These are phyloP conservation scores for Ensete glaucum DNA, from an alignment of 176 grass and related monocot species.

Conservation along the genomic window DNA sequence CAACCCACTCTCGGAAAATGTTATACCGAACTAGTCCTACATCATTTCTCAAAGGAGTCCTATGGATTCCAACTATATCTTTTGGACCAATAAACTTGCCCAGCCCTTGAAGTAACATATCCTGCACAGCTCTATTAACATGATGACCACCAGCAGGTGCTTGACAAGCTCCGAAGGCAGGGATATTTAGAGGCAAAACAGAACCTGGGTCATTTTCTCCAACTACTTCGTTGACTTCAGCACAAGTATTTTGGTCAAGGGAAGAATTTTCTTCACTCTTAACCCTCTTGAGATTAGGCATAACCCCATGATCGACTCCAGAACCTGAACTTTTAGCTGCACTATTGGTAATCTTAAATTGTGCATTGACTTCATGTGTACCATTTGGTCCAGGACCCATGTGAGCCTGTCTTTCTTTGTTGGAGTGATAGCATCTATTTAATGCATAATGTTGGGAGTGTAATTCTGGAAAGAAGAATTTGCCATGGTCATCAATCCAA, in stretches of 20 bases:
- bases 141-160: conserved; percentile 24
- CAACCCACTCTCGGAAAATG: conserved; percentile 54
- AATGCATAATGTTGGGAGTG: conserved; percentile 24
- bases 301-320: conserved; percentile 40
- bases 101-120: conserved; percentile 64
- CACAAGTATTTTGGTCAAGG: conserved; percentile 5
- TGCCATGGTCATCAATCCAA: conserved; percentile 77
- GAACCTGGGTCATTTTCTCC: conserved; percentile 56
- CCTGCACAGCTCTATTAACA: conserved; percentile 50
- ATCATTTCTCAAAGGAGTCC: conserved; percentile 57
- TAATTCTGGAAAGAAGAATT: conserved; percentile 62
- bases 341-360: conserved; percentile 35
- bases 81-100: conserved; percentile 42
- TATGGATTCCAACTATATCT: conserved; percentile 60
- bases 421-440: conserved; percentile 31
- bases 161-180: conserved; percentile 10
- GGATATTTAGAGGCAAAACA: conserved; percentile 26
- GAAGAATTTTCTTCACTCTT: conserved; percentile 26
- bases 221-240: conserved; percentile 39
- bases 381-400: conserved; percentile 32
- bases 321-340: conserved; percentile 84
- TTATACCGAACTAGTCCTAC: conserved; percentile 38
- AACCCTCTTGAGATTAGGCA: conserved; percentile 40
- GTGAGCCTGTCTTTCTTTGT: conserved; percentile 26
- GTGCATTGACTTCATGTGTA: conserved; percentile 22